A percentile compares a stretch with the other conserved stretches of the same genome.
These are phyloP conservation scores for Sarocladium kiliense DNA, from an alignment of 2,329 filamentous ascomycete genomes.

Conservation along the genomic window DNA sequence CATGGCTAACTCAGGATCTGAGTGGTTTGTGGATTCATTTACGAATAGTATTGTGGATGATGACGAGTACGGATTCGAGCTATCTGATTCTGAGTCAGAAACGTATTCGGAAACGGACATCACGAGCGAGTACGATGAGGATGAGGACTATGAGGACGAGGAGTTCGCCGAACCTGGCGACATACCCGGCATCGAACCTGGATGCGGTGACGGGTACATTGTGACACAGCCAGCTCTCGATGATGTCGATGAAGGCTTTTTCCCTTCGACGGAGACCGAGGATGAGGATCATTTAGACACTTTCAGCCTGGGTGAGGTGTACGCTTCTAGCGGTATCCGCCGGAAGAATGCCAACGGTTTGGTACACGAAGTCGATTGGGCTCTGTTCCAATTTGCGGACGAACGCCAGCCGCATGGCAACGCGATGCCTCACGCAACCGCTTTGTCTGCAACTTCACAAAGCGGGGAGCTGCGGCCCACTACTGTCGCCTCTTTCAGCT, in stretches of 20 bases:
- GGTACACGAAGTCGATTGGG: slow-evolving; percentile 93
- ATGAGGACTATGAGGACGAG: slow-evolving; percentile 47
- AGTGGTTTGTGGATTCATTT: slow-evolving; percentile 38
- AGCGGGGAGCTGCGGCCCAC: slow-evolving; percentile 44
- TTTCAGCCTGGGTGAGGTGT: slow-evolving; percentile 75
- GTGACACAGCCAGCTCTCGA: slow-evolving; percentile 91
- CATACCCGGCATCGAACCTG: slow-evolving; percentile 69
- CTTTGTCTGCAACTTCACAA: background rate
- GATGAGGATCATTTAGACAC: slow-evolving; percentile 80
- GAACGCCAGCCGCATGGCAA: slow-evolving; percentile 69
- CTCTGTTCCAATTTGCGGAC: slow-evolving; percentile 73
- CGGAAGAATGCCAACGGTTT: slow-evolving; percentile 67
- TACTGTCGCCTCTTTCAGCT: slow-evolving; percentile 52
- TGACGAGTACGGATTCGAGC: slow-evolving; percentile 54
- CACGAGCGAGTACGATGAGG: slow-evolving; percentile 47
- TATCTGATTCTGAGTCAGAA: slow-evolving; percentile 59
- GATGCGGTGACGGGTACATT: slow-evolving; percentile 69
- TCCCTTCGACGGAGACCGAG: slow-evolving; percentile 63
- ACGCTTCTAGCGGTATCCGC: slow-evolving; percentile 85
- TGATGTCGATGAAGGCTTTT: slow-evolving; percentile 78
- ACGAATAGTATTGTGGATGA: slow-evolving; percentile 42
- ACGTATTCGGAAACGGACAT: slow-evolving; percentile 43
- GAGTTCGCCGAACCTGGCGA: slow-evolving; percentile 63
- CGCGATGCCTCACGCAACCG: slow-evolving; percentile 44
- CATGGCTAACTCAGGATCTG: slow-evolving; percentile 33